Evolutionary conservation across 495 filamentous ascomycete species (phyloP).

Genomic region (Jackrogersella minutella): DNA sequence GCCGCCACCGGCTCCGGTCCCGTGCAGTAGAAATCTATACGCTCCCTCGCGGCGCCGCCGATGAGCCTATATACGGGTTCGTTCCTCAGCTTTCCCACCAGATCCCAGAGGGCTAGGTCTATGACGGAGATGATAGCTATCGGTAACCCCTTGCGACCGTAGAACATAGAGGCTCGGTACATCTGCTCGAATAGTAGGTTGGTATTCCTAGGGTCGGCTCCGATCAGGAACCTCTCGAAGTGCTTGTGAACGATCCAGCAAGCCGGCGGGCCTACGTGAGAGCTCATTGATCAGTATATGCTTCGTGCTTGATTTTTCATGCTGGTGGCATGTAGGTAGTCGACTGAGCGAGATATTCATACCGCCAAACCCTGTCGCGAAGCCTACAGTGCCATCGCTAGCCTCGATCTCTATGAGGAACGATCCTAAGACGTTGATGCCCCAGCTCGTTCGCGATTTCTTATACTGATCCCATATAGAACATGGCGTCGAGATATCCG

Average conservation of each 20-base stretch:
- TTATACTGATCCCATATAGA: conserved; percentile 88
- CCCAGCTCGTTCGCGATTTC: conserved; percentile 87
- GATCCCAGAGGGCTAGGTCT: conserved; percentile 90
- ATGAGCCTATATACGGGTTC: conserved; percentile 96
- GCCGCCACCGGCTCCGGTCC: conserved; percentile 82
- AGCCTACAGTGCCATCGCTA: conserved; percentile 86
- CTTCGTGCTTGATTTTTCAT: background rate
- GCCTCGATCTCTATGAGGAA: conserved; percentile 94
- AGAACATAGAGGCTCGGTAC: conserved; percentile 95
- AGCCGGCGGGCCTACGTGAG: conserved; percentile 70
- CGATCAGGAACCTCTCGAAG: conserved; percentile 89
- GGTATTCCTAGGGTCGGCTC: conserved; percentile 85
- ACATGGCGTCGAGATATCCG: conserved; percentile 90
- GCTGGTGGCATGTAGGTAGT: background rate
- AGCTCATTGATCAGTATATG: background rate
- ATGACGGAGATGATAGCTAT: conserved; percentile 93
- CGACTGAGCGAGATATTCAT: conserved; percentile 21
- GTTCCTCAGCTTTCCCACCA: conserved; percentile 85
- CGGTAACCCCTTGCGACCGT: conserved; percentile 89
- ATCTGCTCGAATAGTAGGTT: conserved; percentile 93
- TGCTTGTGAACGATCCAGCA: conserved; percentile 93
- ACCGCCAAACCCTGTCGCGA: conserved; percentile 92
- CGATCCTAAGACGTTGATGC: conserved; percentile 92
- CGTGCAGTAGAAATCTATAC: conserved; percentile 92
- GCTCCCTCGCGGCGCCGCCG: conserved; percentile 80